A percentile compares a stretch with the other conserved stretches of the same genome.
Conservation (phyloP, 2,329 filamentous ascomycete genomes). For the Pseudogymnoascus sp. region DNA sequence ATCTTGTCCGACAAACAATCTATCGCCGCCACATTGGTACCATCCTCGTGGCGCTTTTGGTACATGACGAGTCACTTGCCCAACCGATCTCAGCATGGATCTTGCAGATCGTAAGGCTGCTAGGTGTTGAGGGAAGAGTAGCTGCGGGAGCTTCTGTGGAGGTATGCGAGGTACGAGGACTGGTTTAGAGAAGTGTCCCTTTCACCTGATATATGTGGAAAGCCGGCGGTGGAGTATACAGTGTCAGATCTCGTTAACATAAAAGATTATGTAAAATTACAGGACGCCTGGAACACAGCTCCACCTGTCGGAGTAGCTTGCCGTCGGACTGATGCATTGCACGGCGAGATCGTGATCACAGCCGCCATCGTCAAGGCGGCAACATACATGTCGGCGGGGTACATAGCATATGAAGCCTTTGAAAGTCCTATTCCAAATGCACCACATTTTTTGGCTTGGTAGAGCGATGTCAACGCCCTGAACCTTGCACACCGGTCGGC, state of each 20-base stretch:
- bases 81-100: slow-evolving; percentile 7
- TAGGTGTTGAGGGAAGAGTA: background rate
- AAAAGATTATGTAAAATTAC: background rate
- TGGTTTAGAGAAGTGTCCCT: background rate
- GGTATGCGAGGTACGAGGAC: background rate
- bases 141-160: background rate
- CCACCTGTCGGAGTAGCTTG: background rate
- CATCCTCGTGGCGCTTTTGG: background rate
- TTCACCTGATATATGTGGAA: background rate
- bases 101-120: slow-evolving; percentile 1
- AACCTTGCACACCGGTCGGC: slow-evolving; percentile 5
- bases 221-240: background rate
- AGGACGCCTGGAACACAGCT: background rate
- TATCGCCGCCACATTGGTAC: background rate
- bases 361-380: slow-evolving; percentile 7
- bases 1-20: background rate
- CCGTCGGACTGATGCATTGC: slow-evolving; percentile 2
- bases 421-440: background rate
- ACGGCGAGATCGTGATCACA: slow-evolving; percentile 7
- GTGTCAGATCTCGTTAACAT: background rate
- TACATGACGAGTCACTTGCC: slow-evolving; percentile 2
- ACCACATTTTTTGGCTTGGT: background rate
- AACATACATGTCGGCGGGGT: slow-evolving; percentile 1
- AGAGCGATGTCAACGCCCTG: background rate
- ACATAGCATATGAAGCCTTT: background rate